Conservation (phyloP, 2,329 filamentous ascomycete genomes). For the Cladosporium sp. region DNA sequence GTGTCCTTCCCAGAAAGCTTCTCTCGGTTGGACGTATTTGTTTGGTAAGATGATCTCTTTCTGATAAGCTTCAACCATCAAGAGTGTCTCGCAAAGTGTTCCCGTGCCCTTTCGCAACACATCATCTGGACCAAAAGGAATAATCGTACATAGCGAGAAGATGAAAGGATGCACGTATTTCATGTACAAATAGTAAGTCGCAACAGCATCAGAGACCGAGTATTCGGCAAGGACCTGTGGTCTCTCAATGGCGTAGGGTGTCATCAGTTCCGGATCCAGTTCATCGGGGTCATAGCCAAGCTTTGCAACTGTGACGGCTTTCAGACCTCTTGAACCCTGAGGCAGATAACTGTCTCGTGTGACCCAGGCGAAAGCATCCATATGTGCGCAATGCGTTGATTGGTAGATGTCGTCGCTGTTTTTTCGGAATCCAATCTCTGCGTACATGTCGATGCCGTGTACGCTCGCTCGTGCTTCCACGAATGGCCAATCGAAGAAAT, state of each 20-base stretch:
- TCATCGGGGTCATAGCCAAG: constrained; percentile 98
- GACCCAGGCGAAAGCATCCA: constrained; percentile 99
- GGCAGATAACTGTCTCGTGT: constrained; percentile 97
- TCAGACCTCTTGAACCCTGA: constrained; percentile 93
- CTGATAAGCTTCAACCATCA: constrained; percentile 97
- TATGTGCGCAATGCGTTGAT: constrained; percentile 91
- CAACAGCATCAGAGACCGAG: constrained; percentile 97
- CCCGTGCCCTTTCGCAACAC: constrained; percentile 92
- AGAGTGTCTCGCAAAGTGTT: constrained; percentile 97
- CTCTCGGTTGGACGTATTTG: constrained; percentile 86
- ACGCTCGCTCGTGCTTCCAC: constrained; percentile 90
- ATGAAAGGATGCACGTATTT: constrained; percentile 99
- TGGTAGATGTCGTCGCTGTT: constrained; percentile 95
- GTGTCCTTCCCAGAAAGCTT: constrained; percentile 96
- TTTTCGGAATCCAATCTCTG: constrained; percentile 94
- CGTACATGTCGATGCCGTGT: constrained; percentile 98
- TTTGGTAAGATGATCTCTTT: constrained; percentile 91
- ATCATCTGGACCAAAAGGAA: constrained; percentile 89
- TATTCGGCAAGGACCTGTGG: constrained; percentile 96
- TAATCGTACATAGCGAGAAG: constrained; percentile 95
- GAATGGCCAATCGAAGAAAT: constrained; percentile 99
- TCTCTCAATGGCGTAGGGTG: constrained; percentile 76
- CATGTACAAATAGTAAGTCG: constrained; percentile 99
- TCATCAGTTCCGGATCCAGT: constrained; percentile 96
- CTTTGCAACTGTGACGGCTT: constrained; percentile 96